Percentiles rank a stretch among this genome's conserved stretches.
phyloP scores from a whole-genome alignment of 2,329 filamentous ascomycete species.

The Teratosphaeria epicoccoides region DNA sequence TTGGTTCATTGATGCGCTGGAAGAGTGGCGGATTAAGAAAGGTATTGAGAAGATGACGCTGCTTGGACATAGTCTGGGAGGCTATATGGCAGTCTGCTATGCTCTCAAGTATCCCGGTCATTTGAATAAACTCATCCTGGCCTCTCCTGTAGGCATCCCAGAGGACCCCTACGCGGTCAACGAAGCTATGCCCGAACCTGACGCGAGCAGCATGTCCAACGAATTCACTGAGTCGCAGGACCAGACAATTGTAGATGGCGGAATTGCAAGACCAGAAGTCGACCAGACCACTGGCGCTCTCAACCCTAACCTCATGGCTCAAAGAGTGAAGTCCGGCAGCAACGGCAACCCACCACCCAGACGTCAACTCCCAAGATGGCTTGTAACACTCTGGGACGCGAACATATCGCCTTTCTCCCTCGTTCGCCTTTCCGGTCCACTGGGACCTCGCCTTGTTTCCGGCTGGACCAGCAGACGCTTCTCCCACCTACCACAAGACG shows the following conservation, averaged over 20 bases:
- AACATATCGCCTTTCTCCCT: slow-evolving; percentile 93
- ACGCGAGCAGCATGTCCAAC: slow-evolving; percentile 59
- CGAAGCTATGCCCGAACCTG: slow-evolving; percentile 67
- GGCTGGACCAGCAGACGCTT: slow-evolving; percentile 93
- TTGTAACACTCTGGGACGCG: slow-evolving; percentile 90
- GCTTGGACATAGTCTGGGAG: slow-evolving; percentile 83
- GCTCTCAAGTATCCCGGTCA: slow-evolving; percentile 91
- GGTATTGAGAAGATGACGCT: slow-evolving; percentile 91
- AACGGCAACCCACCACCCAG: slow-evolving; percentile 39
- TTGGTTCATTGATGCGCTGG: slow-evolving; percentile 92
- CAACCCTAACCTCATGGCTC: not conserved
- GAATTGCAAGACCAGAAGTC: slow-evolving; percentile 35
- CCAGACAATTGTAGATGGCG: slow-evolving; percentile 13
- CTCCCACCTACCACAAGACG: slow-evolving; percentile 68
- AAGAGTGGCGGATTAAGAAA: slow-evolving; percentile 84
- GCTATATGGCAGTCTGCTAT: slow-evolving; percentile 90
- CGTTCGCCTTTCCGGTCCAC: slow-evolving; percentile 74
- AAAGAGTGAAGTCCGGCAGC: not conserved
- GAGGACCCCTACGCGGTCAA: slow-evolving; percentile 85
- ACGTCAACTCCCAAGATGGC: slow-evolving; percentile 66
- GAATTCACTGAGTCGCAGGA: slow-evolving; percentile 72
- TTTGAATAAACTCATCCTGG: slow-evolving; percentile 91
- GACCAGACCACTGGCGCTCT: slow-evolving; percentile 18
- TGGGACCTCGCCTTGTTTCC: slow-evolving; percentile 84
- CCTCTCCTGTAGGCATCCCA: slow-evolving; percentile 86